Evolutionary conservation across 129 eudicot species (phyloP).

Genomic region (Pittosporum tobira): DNA sequence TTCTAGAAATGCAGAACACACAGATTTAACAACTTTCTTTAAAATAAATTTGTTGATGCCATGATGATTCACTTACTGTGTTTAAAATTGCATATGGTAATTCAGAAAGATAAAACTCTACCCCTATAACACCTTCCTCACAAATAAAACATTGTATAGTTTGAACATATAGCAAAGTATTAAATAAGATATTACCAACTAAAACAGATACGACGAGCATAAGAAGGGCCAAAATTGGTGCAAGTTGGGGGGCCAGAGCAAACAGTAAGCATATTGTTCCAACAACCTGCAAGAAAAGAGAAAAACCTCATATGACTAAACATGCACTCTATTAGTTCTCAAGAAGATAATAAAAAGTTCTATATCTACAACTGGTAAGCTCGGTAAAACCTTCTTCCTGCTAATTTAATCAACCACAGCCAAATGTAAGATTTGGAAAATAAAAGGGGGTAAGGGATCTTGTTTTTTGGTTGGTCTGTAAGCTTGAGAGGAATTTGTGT

Average conservation of each 20-base stretch:
- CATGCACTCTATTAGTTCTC: background rate
- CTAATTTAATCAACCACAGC: background rate
- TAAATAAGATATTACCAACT: constrained; percentile 50
- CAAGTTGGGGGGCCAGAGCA: constrained; percentile 81
- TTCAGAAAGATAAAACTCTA: background rate
- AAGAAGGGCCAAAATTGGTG: constrained; percentile 71
- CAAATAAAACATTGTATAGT: background rate
- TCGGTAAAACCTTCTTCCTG: background rate
- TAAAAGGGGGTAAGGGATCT: too few species aligned
- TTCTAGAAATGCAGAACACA: background rate
- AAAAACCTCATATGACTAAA: constrained; percentile 4
- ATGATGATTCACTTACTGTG: constrained; percentile 6
- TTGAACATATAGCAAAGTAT: constrained; percentile 4
- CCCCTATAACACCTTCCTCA: constrained; percentile 9
- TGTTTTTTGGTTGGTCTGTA: too few species aligned
- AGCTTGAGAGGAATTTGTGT: too few species aligned
- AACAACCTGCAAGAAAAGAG: constrained; percentile 45
- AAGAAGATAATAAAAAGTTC: background rate
- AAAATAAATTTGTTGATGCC: background rate
- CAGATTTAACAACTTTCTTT: background rate
- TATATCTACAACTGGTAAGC: background rate
- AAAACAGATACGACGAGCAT: constrained; percentile 67
- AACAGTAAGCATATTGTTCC: constrained; percentile 82
- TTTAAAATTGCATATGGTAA: background rate
- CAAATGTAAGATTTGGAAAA: background rate